These are phyloP conservation scores for Silene latifolia DNA, from an alignment of 148 eudicot species.

Conservation along the genomic window DNA sequence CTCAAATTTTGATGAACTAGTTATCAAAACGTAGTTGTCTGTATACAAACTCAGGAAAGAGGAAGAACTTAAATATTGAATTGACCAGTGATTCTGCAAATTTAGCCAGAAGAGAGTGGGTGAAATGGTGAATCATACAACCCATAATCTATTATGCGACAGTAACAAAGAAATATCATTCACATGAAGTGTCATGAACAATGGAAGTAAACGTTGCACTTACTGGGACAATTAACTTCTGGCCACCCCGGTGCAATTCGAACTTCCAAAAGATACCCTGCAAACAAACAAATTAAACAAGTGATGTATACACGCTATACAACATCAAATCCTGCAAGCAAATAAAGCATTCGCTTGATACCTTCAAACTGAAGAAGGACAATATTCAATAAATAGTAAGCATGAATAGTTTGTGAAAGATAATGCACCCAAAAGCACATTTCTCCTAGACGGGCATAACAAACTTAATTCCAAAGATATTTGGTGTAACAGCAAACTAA, in stretches of 20 bases:
- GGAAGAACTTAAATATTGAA: background rate
- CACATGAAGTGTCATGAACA: no score
- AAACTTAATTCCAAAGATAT: background rate
- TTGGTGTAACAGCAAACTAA: background rate
- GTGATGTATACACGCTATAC: conserved; percentile 8
- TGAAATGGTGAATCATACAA: no score
- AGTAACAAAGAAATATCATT: background rate
- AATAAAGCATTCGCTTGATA: conserved; percentile 3
- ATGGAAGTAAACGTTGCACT: conserved; percentile 29
- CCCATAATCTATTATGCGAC: background rate
- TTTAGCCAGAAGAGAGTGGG: background rate
- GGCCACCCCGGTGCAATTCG: conserved; percentile 91
- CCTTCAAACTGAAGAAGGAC: background rate
- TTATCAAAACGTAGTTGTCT: background rate
- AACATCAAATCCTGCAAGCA: conserved; percentile 4
- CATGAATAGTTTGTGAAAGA: background rate
- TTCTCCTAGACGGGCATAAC: background rate
- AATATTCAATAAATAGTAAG: background rate
- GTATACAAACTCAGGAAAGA: background rate
- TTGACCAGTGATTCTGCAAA: background rate
- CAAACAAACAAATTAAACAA: conserved; percentile 14
- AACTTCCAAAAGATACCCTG: conserved; percentile 92
- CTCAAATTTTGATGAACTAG: no score
- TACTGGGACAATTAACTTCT: conserved; percentile 88
- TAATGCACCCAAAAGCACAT: background rate